Evolutionary conservation across 1,139 yeast species (phyloP), one percentile per base, ranked within the genome.

Genomic region (Hansenula lynferdii): DNA sequence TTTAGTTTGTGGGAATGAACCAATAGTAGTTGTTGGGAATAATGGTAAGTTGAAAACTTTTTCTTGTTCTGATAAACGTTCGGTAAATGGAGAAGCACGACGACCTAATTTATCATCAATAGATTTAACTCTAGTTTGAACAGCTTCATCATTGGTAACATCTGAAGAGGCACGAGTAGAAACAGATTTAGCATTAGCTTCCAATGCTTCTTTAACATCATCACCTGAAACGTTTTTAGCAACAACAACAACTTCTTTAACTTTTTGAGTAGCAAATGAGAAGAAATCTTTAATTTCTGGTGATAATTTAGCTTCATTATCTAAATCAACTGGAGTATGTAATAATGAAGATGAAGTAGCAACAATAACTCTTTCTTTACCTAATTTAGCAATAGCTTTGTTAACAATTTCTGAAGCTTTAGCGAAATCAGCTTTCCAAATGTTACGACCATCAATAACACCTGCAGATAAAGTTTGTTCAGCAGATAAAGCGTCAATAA

Each of bases 1-100:
- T 79, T 87, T 87, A 67, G 98, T 92, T 79, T 92, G 98, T 60
- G 98, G 98, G 97, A 92, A 92, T 53, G 98, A 92, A 71, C 98
- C 98, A 69, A 92, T 92, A 60, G 98, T 92, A 67, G 98, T 92
- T 65, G 98, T 92, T 72, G 98, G 98, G 96, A 92, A 92, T 64
- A 86, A 75, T 58, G 98, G 98, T 67, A 92, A 77, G 76, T 90
- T 85, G 77, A 86, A 86, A 64, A 80, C 75, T 57, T 69, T 72
- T 75, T 85, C 77, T 77, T 92, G 98, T 57, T 81, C 89, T 56
- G 74, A 83, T 63, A 86, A 80, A 78, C 98, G 87, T 49, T 69
- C 75, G 57, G 84, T 80, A 81, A 92, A 92, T 48, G 94, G 80
- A 57, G 85, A 67, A 69, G 80, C 75, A 81, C 98, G 89, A 67